Evolutionary conservation across 2,329 filamentous ascomycete species (phyloP), one percentile per base, ranked within the genome.

Genomic region (Microascus cirrosus): DNA sequence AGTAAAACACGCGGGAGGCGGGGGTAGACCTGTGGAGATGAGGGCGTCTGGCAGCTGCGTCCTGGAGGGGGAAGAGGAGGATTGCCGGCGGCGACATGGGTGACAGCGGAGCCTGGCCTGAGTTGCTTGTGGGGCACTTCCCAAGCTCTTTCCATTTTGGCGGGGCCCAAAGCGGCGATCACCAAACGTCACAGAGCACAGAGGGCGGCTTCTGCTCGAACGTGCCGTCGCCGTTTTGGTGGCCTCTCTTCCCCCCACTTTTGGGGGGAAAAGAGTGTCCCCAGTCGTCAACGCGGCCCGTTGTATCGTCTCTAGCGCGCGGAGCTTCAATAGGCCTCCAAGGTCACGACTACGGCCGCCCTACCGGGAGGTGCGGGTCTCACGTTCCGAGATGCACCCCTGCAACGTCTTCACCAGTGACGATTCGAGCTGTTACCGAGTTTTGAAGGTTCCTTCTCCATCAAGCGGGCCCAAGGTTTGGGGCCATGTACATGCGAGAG

Each of bases 151-250:
- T 28, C 36, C 36, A 32, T 48, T 55, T 28, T 55, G 45, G 45
- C 35, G 20, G 55, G n/a, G 25, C 22, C 35, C 10, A 48, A 20
- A 20, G 18, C 24, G 42, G 32, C 25, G 55, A 56, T 56, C 55
- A 42, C 50, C 55, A 56, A n/a, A 56, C 55, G 55, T 56, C 55
- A 56, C 55, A 56, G 42, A 28, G 34, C 54, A 50, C 35, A 13
- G n/a, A 18, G 20, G 54, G 32, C n/a, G 34, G n/a, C 54, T 45
- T 50, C 13, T 8, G 20, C 11, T 22, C 18, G 6, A 50, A 24
- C 22, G 45, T 50, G 45, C 45, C 45, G 45, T 22, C 45, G 22
- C 45, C 45, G 45, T 50, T 39, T 54, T 34, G n/a, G 53, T 54
- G 53, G 11, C 7, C 6, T 54, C 34, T 53, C 13, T 11, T 22